Evolutionary conservation across 441 rosid species (phyloP).

Genomic region (Theobroma grandiflorum): DNA sequence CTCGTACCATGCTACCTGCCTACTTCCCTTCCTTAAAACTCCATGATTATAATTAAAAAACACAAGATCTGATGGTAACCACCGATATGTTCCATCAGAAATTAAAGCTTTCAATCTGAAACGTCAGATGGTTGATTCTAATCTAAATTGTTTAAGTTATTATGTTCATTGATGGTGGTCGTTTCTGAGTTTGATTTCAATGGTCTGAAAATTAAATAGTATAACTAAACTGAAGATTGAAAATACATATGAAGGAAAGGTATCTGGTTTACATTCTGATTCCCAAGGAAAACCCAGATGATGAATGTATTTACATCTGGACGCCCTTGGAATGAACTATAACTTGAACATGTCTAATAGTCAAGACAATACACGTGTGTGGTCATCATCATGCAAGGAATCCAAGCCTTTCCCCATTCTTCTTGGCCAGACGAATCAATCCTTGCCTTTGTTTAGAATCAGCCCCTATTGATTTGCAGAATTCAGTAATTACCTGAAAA

Average conservation of each 20-base stretch:
- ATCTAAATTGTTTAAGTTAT: background rate
- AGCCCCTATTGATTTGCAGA: constrained; percentile 96
- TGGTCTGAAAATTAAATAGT: constrained; percentile 5
- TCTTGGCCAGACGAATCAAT: constrained; percentile 88
- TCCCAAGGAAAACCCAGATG: constrained; percentile 23
- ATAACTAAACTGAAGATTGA: constrained; percentile 37
- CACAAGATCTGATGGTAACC: no score
- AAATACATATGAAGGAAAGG: background rate
- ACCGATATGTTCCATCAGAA: no score
- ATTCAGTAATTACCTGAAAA: constrained; percentile 85
- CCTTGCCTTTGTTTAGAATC: constrained; percentile 97
- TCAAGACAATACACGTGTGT: constrained; percentile 30
- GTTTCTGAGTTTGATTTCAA: background rate
- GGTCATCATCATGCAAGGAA: constrained; percentile 71
- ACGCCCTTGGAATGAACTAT: constrained; percentile 10
- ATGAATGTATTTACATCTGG: constrained; percentile 24
- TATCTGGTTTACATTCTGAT: constrained; percentile 22
- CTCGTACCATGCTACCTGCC: no score
- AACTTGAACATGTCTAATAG: constrained; percentile 13
- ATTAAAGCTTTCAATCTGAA: no score
- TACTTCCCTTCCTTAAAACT: no score
- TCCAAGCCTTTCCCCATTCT: constrained; percentile 93
- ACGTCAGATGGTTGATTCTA: background rate
- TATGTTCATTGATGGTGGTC: background rate
- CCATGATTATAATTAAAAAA: no score